These are phyloP conservation scores for Encephalitozoon cuniculi DNA, from an alignment of 371 early-diverging fungal genomes.

Conservation along the genomic window DNA sequence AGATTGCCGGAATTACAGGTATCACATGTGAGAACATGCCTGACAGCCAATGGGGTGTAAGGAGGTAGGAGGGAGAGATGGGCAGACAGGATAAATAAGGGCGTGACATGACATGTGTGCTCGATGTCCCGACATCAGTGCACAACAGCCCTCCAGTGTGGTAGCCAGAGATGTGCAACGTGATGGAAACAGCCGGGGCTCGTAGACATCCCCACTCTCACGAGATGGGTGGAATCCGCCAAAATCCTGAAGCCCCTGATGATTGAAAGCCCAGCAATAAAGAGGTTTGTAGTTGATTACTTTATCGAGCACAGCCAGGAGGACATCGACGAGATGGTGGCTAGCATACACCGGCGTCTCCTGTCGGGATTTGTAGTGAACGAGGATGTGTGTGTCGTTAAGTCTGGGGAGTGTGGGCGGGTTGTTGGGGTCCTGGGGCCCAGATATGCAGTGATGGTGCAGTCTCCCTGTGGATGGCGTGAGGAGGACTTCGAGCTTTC, in stretches of 20 bases:
- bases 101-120: too few species aligned
- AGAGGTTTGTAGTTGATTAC: conserved; percentile 42
- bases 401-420: conserved; percentile 32
- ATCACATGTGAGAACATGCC: too few species aligned
- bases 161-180: neutral
- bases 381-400: conserved; percentile 42
- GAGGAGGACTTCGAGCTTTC: neutral
- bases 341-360: conserved; percentile 27
- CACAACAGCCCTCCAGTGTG: neutral
- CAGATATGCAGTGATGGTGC: conserved; percentile 37
- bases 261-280: conserved; percentile 52
- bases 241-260: conserved; percentile 9
- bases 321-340: conserved; percentile 25
- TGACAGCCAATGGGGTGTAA: too few species aligned
- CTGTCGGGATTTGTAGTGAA: conserved; percentile 27
- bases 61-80: too few species aligned
- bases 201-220: too few species aligned
- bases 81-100: too few species aligned
- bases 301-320: conserved; percentile 39
- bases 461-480: conserved; percentile 11
- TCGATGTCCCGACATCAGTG: too few species aligned
- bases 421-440: neutral
- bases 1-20: too few species aligned
- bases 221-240: too few species aligned
- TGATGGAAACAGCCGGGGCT: too few species aligned